phyloP scores from a whole-genome alignment of 441 rosid species.

The Eruca vesicaria region DNA sequence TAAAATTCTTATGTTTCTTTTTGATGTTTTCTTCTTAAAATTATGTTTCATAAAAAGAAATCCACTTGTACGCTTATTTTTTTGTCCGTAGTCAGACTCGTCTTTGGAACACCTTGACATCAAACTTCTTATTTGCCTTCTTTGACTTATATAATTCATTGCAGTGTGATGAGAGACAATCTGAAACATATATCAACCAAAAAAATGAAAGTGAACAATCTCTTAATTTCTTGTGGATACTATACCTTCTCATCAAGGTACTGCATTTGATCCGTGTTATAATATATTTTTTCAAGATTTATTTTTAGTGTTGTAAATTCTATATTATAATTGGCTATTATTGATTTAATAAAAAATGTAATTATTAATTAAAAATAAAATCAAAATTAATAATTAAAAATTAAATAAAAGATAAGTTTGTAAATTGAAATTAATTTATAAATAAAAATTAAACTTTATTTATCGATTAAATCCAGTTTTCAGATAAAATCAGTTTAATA shows the following conservation, averaged over 20 bases:
- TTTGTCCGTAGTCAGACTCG: slow-evolving; percentile 63
- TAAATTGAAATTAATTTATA: too few relatives aligned
- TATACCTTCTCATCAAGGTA: too few relatives aligned
- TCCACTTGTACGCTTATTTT: slow-evolving; percentile 25
- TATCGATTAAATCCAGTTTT: background rate
- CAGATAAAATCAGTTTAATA: background rate
- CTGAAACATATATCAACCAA: slow-evolving; percentile 32
- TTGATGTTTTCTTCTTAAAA: background rate
- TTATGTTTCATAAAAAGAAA: background rate
- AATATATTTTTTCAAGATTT: too few relatives aligned
- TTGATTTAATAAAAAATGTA: too few relatives aligned
- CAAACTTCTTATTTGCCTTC: slow-evolving; percentile 44
- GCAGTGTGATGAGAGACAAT: slow-evolving; percentile 74
- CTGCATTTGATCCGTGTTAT: too few relatives aligned
- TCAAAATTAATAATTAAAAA: too few relatives aligned
- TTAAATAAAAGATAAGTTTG: too few relatives aligned
- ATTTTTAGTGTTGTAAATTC: too few relatives aligned
- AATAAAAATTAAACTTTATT: too few relatives aligned
- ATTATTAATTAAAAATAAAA: too few relatives aligned
- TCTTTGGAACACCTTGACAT: slow-evolving; percentile 62
- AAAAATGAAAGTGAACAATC: background rate
- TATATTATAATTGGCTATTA: too few relatives aligned
- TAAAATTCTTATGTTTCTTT: background rate
- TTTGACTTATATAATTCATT: slow-evolving; percentile 53
- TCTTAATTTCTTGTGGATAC: background rate